Evolutionary conservation across 495 filamentous ascomycete species (phyloP), one percentile per base, ranked within the genome.

Genomic region (Penicillium malachiteum): DNA sequence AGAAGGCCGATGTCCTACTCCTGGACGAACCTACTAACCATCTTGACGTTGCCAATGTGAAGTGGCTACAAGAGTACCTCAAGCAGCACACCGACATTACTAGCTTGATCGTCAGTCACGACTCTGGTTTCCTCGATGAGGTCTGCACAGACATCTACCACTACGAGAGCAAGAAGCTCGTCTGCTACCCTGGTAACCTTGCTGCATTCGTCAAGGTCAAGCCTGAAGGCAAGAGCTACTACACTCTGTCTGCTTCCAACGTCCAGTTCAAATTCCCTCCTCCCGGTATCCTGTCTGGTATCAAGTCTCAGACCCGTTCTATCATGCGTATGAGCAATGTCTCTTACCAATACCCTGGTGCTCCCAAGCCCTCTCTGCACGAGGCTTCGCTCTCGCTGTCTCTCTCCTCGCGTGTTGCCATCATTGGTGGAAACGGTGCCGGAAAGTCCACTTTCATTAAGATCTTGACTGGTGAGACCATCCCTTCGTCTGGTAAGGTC

Each of bases 21-120:
- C 84, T 99, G 32, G 94, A 99, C 81, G 94, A 98, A 85, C 94
- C 94, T 69, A 98, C 94, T 68, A 98, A 98, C 80, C 94, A 98
- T 71, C 77, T 98, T 61, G 94, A 98, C 71, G 92, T 97, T 63
- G 87, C 86, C 56, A 98, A 98, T 68, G 91, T 98, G 60, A 89
- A 86, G 65, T 98, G 94, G 94, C 73, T 98, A 32, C 87, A 96
- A 72, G 87, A 90, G 50, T 99, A 99, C 71, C 84, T 99, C 56
- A 97, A 93, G 82, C 80, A 80, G 35, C 92, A 99, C 76, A 92
- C 92, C 35, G 90, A 99, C 30, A 98, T 98, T 74, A 99, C 94
- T 49, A 92, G 87, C 67, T 77, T 99, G 80, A 97, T 99, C 68
- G 94, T 99, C 63, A 90, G 85, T 71, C 94, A 99, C 87, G 94